Evolutionary conservation across 306 rosid genomes (phyloP).

Genomic region (Corylus avellana): DNA sequence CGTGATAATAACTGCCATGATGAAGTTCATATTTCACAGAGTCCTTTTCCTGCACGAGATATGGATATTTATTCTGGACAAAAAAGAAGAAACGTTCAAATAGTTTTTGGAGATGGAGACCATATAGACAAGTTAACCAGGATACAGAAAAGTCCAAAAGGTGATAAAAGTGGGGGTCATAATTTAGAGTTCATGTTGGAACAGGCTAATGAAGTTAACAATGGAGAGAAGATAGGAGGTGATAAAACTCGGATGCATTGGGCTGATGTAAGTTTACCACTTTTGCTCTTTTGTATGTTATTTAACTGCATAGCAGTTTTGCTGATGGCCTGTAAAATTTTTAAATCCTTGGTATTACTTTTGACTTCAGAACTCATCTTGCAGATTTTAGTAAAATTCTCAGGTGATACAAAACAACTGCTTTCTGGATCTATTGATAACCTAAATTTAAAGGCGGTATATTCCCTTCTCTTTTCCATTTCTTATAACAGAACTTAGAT

Average conservation of each 20-base stretch:
- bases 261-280: constrained; percentile 59
- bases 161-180: constrained; percentile 37
- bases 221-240: constrained; percentile 42
- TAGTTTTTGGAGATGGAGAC: constrained; percentile 37
- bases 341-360: not conserved
- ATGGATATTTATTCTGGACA: constrained; percentile 47
- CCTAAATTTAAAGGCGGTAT: constrained; percentile 62
- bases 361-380: constrained; percentile 29
- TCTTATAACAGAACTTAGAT: not conserved
- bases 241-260: constrained; percentile 42
- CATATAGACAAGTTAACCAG: constrained; percentile 30
- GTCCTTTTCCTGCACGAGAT: constrained; percentile 33
- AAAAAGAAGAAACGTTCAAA: constrained; percentile 53
- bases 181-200: constrained; percentile 29
- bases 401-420: constrained; percentile 47
- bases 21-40: constrained; percentile 31
- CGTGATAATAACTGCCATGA: constrained; percentile 31
- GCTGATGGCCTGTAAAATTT: constrained; percentile 7
- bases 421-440: constrained; percentile 56
- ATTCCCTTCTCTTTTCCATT: constrained; percentile 1
- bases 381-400: constrained; percentile 63
- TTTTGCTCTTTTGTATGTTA: constrained; percentile 6
- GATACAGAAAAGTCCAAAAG: constrained; percentile 38
- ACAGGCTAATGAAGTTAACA: constrained; percentile 29
- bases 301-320: constrained; percentile 21